Percentiles rank a stretch among this genome's conserved stretches.
Evolutionary conservation across 805 yeast genomes (phyloP).

Genomic region (Danielia oregonensis): DNA sequence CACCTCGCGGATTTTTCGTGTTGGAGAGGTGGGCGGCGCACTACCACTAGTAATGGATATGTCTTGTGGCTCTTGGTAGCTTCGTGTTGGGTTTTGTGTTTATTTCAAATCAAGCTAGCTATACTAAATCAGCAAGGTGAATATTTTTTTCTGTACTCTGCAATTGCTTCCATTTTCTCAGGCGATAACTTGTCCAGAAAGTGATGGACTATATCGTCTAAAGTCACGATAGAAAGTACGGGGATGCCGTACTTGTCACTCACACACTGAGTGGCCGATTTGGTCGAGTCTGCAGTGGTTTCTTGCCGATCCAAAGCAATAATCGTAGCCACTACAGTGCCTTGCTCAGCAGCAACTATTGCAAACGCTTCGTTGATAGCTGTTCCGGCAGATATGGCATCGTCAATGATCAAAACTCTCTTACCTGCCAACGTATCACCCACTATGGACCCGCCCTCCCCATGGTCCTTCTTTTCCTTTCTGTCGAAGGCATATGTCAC

Average conservation of each 20-base stretch:
- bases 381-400: slow-evolving; percentile 98
- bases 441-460: slow-evolving; percentile 95
- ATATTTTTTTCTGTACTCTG: slow-evolving; percentile 53
- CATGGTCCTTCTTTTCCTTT: slow-evolving; percentile 95
- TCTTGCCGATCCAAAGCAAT: slow-evolving; percentile 97
- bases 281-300: slow-evolving; percentile 60
- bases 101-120: background rate
- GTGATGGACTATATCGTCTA: slow-evolving; percentile 68
- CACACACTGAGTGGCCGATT: slow-evolving; percentile 81
- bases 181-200: slow-evolving; percentile 52
- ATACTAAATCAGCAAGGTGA: slow-evolving; percentile 37
- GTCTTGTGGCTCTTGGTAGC: no score
- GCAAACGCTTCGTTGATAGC: slow-evolving; percentile 93
- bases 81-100: background rate
- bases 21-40: slow-evolving; percentile 1
- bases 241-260: slow-evolving; percentile 72
- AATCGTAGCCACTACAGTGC: slow-evolving; percentile 75
- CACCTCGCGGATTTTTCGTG: no score
- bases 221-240: slow-evolving; percentile 73
- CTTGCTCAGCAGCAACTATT: slow-evolving; percentile 67
- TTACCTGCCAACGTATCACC: slow-evolving; percentile 75
- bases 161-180: slow-evolving; percentile 55
- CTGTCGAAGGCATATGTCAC: slow-evolving; percentile 93
- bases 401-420: slow-evolving; percentile 83
- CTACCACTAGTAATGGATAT: no score